Percentiles rank a stretch among this genome's conserved stretches.
Evolutionary conservation across 73 alveolate species (phyloP).

Genomic region (Durusdinium trenchii): DNA sequence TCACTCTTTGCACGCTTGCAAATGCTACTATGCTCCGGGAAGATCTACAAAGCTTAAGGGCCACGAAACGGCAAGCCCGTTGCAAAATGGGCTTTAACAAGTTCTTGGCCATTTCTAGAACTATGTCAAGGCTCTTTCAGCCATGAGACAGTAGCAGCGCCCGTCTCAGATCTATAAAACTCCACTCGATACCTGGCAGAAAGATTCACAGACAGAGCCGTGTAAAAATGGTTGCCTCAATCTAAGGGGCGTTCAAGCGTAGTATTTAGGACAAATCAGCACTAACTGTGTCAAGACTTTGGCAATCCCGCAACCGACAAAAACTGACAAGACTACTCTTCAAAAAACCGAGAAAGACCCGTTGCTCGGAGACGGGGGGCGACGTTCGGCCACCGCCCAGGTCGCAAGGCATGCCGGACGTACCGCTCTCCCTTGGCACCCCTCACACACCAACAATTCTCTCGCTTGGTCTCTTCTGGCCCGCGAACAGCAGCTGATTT

Average conservation of each 20-base stretch:
- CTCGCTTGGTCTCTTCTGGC: constrained; percentile 85
- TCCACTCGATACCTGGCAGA: constrained; percentile 87
- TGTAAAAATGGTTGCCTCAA: not conserved
- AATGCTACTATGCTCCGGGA: not conserved
- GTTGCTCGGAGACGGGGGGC: too few species aligned
- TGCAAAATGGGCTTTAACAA: too few species aligned
- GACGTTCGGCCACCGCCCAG: too few species aligned
- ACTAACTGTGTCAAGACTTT: not conserved
- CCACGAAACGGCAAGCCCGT: not conserved
- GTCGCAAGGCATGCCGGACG: not conserved
- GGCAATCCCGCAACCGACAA: not conserved
- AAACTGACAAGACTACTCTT: not conserved
- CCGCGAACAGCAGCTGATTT: constrained; percentile 91
- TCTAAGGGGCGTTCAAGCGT: not conserved
- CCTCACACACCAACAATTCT: constrained; percentile 85
- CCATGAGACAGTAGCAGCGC: constrained; percentile 94
- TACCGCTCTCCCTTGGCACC: constrained; percentile 79
- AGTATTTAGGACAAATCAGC: not conserved
- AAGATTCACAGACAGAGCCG: not conserved
- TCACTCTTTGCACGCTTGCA: not conserved
- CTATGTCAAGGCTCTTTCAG: constrained; percentile 62
- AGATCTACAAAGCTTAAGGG: not conserved
- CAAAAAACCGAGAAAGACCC: too few species aligned
- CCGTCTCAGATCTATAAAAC: constrained; percentile 91
- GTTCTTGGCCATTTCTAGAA: too few species aligned